Percentiles rank a stretch among this genome's conserved stretches.
phyloP scores from a whole-genome alignment of 768 basidiomycete species.

The Rhizopogon vinicolor region DNA sequence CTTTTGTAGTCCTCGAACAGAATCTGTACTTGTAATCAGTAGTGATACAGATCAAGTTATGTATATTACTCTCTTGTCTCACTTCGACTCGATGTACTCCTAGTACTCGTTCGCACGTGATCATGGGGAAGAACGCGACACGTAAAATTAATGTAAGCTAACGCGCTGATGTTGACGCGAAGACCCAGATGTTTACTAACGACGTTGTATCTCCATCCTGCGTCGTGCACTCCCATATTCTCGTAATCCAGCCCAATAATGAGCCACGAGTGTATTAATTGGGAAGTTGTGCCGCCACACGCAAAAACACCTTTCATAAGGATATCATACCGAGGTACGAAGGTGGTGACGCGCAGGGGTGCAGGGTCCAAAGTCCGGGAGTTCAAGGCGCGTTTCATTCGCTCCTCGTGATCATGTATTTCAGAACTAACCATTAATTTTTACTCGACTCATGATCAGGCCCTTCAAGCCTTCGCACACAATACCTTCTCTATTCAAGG shows the following conservation, averaged over 20 bases:
- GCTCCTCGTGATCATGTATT: not conserved
- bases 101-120: not conserved
- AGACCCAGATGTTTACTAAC: no score
- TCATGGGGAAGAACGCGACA: not conserved
- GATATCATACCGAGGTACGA: not conserved
- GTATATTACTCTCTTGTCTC: no score
- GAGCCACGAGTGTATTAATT: constrained; percentile 24
- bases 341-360: not conserved
- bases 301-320: constrained; percentile 14
- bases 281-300: constrained; percentile 13
- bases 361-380: not conserved
- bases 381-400: not conserved
- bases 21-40: no score
- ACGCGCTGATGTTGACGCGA: not conserved
- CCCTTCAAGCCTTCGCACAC: not conserved
- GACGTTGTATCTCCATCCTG: not conserved
- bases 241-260: constrained; percentile 3
- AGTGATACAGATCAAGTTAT: no score
- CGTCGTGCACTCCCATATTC: not conserved
- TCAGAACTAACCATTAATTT: not conserved
- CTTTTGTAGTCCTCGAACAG: no score
- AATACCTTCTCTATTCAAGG: not conserved
- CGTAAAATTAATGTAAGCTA: no score
- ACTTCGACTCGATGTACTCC: no score
- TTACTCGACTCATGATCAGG: not conserved